phyloP scores from a whole-genome alignment of 805 yeast species.

The Komagataella kurtzmanii region DNA sequence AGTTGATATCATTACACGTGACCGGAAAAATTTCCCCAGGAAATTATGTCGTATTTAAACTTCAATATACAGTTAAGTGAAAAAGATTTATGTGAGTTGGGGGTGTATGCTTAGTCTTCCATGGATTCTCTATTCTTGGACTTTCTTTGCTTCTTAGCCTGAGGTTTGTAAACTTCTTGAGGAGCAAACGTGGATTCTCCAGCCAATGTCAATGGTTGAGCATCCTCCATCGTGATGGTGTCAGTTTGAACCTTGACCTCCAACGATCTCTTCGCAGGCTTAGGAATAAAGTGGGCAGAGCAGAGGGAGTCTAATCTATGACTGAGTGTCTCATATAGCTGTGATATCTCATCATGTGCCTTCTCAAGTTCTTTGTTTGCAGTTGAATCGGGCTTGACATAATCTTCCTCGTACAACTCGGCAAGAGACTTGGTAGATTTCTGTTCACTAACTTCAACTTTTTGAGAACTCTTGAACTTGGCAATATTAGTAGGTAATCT shows the following conservation, averaged over 20 bases:
- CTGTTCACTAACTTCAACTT: conserved; percentile 63
- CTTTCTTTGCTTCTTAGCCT: conserved; percentile 14
- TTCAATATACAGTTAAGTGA: not conserved
- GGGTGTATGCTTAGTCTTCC: not conserved
- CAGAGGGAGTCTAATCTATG: conserved; percentile 77
- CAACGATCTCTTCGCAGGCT: conserved; percentile 67
- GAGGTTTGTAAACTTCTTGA: conserved; percentile 68
- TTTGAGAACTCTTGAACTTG: conserved; percentile 38
- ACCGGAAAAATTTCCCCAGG: not conserved
- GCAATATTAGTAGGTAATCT: conserved; percentile 56
- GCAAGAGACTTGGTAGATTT: conserved; percentile 85
- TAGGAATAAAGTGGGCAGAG: conserved; percentile 92
- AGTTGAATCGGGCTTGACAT: conserved; percentile 23
- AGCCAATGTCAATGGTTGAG: conserved; percentile 80
- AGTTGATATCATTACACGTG: not conserved
- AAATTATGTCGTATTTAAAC: not conserved
- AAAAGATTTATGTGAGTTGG: not conserved
- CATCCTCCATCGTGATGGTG: conserved; percentile 86
- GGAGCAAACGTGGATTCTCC: conserved; percentile 76
- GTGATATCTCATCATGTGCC: conserved; percentile 72
- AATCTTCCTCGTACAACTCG: conserved; percentile 83
- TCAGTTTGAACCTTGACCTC: conserved; percentile 77
- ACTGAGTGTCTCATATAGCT: conserved; percentile 44
- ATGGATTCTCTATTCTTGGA: not conserved
- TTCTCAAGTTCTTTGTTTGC: conserved; percentile 47